phyloP scores from a whole-genome alignment of 768 basidiomycete genomes.

The Amanita phalloides region DNA sequence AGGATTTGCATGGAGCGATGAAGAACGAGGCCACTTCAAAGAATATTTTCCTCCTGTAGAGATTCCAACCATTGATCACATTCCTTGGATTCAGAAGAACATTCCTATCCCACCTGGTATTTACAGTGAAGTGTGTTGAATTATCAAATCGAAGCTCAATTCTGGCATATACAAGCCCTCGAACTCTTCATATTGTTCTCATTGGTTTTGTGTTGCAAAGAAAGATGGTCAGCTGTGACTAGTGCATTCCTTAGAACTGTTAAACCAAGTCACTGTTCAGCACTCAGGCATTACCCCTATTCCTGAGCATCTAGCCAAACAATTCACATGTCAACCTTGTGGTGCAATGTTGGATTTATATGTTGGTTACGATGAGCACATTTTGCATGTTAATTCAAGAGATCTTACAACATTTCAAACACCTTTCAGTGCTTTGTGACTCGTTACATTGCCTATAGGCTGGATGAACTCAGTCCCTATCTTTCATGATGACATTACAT shows the following conservation, averaged over 20 bases:
- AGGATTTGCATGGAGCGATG: slow-evolving; percentile 28
- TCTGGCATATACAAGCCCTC: slow-evolving; percentile 29
- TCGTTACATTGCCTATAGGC: no score
- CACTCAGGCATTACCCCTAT: no score
- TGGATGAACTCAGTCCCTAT: no score
- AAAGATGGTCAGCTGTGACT: not conserved
- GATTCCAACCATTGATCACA: slow-evolving; percentile 23
- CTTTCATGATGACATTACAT: no score
- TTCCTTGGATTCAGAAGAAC: slow-evolving; percentile 15
- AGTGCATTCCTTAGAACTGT: slow-evolving; percentile 25
- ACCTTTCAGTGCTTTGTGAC: no score
- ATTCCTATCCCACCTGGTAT: slow-evolving; percentile 23
- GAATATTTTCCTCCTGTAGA: slow-evolving; percentile 22
- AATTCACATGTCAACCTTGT: not conserved
- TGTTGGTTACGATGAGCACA: not conserved
- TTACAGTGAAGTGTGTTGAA: slow-evolving; percentile 17
- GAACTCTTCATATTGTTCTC: no score
- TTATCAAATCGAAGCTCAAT: slow-evolving; percentile 24
- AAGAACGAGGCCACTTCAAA: slow-evolving; percentile 21
- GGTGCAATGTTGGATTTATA: not conserved
- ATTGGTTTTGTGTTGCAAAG: slow-evolving; percentile 21
- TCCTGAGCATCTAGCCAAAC: not conserved
- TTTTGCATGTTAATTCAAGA: not conserved
- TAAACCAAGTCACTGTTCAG: slow-evolving; percentile 25
- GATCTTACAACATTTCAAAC: no score